Conservation (phyloP, 1,284 basidiomycete species). For the Apiotrichum mycotoxinovorans region DNA sequence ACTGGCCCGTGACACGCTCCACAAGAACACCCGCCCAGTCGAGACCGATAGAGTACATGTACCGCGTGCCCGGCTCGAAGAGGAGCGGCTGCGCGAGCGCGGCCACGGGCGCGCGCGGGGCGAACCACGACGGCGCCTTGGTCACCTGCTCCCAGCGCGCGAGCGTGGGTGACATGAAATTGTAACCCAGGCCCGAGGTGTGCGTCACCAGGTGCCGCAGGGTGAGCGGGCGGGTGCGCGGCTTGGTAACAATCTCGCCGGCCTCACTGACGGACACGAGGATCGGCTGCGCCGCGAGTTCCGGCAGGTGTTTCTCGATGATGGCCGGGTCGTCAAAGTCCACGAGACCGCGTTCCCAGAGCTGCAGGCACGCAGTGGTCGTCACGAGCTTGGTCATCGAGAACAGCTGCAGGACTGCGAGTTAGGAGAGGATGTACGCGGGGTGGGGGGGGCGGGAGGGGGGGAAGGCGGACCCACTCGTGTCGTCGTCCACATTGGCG, state of each 20-base stretch:
- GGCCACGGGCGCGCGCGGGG: slow-evolving; percentile 16
- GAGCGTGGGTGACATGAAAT: slow-evolving; percentile 4
- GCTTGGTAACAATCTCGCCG: slow-evolving; percentile 16
- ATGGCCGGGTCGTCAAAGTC: slow-evolving; percentile 23
- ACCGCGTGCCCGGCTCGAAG: slow-evolving; percentile 39
- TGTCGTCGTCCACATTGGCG: slow-evolving; percentile 29
- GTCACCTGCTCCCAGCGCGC: slow-evolving; percentile 4
- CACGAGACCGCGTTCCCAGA: slow-evolving; percentile 9
- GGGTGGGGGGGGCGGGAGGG: slow-evolving; percentile 20
- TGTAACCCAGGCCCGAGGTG: slow-evolving; percentile 21
- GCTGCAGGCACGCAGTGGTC: slow-evolving; percentile 14
- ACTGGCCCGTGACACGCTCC: slow-evolving; percentile 31
- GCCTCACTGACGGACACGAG: slow-evolving; percentile 31
- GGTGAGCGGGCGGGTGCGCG: slow-evolving; percentile 33
- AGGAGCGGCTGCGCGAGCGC: slow-evolving; percentile 23
- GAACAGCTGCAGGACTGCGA: slow-evolving; percentile 35
- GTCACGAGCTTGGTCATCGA: slow-evolving; percentile 39
- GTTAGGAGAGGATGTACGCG: slow-evolving; percentile 22
- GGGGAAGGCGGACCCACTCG: slow-evolving; percentile 31
- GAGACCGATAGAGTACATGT: slow-evolving; percentile 32
- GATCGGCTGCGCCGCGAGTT: slow-evolving; percentile 29
- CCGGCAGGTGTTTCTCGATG: slow-evolving; percentile 32
- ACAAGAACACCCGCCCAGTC: slow-evolving; percentile 46
- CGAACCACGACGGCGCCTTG: slow-evolving; percentile 1
- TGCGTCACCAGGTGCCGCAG: slow-evolving; percentile 41